phyloP scores from a whole-genome alignment of 768 basidiomycete species.

The Tremella mesenterica region DNA sequence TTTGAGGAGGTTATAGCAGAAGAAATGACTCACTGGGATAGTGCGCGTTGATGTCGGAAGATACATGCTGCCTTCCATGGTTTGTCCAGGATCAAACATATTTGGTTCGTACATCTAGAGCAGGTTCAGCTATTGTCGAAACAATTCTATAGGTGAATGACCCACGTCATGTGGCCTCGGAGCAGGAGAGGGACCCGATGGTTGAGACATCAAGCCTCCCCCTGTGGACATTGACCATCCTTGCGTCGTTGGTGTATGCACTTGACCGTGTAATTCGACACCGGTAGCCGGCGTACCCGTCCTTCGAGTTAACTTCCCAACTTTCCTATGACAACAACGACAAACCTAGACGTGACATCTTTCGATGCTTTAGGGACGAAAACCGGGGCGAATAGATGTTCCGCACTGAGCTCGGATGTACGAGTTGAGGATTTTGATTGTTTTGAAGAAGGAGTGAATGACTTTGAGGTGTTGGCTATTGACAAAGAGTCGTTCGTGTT shows the following conservation, averaged over 20 bases:
- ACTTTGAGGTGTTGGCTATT: not conserved
- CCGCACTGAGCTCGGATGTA: not conserved
- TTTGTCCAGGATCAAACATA: conserved; percentile 8
- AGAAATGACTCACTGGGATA: conserved; percentile 55
- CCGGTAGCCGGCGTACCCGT: not conserved
- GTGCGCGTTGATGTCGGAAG: conserved; percentile 36
- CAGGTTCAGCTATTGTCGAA: too few relatives aligned
- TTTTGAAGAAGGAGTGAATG: not conserved
- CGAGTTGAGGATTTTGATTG: not conserved
- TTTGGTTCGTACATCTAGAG: conserved; percentile 3
- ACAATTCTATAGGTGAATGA: too few relatives aligned
- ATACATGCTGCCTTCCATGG: conserved; percentile 26
- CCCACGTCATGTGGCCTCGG: not conserved
- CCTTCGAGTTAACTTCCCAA: not conserved
- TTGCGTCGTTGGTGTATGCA: not conserved
- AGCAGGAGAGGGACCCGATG: not conserved
- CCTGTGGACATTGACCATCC: not conserved
- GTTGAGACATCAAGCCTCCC: not conserved
- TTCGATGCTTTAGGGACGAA: conserved; percentile 38
- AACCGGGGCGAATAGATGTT: conserved; percentile 26
- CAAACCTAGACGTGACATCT: conserved; percentile 20
- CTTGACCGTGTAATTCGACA: not conserved
- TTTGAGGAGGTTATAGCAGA: too few relatives aligned
- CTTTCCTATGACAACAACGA: not conserved
- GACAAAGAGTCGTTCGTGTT: not conserved